Evolutionary conservation across 1,139 yeast species (phyloP), one percentile per base, ranked within the genome.

Genomic region (Suhomyces maxii): DNA sequence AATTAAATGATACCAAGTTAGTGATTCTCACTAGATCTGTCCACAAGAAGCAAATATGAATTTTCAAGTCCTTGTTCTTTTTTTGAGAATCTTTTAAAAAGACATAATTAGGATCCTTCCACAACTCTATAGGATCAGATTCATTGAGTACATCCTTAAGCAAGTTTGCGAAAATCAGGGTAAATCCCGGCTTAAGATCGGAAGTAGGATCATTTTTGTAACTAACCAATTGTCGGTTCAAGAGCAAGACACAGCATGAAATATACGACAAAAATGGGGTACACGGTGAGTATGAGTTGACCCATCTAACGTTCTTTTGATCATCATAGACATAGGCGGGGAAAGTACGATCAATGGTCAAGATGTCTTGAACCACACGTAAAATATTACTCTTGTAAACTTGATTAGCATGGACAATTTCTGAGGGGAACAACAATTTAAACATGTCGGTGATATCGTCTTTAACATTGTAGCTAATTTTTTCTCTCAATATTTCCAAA

Each of bases 1-100:
- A 55, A 18, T 65, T 60, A 47, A 71, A 65, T 0, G 66, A 53
- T 3, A 63, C 61, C 39, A 68, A 53, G 54, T 73, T 73, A n/a
- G 62, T 49, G 18, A 71, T 45, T 31, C 77, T 51, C 9, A 74
- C 52, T 13, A 69, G 42, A 37, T 71, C 74, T 32, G 60, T 55
- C 79, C 79, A 75, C 9, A 73, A 44, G 41, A 57, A 55, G 45
- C 75, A 64, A 14, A 72, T 47, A 46, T 71, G 73, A 3, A 69
- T 44, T 39, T 68, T 63, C n/a, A 72, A 45, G 25, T 65, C 66
- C 28, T 59, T 57, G 25, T 55, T 52, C 36, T 61, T 58, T 53
- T 25, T 60, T 46, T 26, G 56, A 55, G 36, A 53, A 3, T 48
- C 58, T 23, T 55, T 53, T 39, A 65, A 57, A 3, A 42, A 48